Evolutionary conservation across 371 early-diverging fungal genomes (phyloP).

Genomic region (Mortierella sp.): DNA sequence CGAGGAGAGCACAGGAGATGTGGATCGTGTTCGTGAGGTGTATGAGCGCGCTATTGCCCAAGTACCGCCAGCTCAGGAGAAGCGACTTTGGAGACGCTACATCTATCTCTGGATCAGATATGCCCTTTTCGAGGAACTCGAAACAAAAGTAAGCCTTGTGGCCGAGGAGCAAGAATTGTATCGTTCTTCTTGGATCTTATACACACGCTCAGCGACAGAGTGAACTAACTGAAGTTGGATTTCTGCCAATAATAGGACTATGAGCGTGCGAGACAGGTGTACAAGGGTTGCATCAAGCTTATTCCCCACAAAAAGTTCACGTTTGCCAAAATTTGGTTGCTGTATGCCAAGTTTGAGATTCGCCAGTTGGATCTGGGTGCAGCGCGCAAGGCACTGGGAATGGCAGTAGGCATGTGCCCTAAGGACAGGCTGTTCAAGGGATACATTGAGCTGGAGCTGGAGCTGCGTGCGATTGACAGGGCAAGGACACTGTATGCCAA

Average conservation of each 20-base stretch:
- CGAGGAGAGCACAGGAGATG: conserved; percentile 87
- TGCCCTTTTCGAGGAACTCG: conserved; percentile 94
- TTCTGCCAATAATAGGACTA: conserved; percentile 66
- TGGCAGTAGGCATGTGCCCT: conserved; percentile 85
- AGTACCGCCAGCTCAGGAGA: conserved; percentile 89
- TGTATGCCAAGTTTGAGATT: conserved; percentile 93
- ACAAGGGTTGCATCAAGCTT: conserved; percentile 83
- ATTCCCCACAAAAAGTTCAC: conserved; percentile 96
- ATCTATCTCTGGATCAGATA: conserved; percentile 99
- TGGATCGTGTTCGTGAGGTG: conserved; percentile 86
- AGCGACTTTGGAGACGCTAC: conserved; percentile 96
- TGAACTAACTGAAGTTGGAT: neutral
- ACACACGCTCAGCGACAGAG: neutral
- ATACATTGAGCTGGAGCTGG: conserved; percentile 96
- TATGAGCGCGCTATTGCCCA: conserved; percentile 97
- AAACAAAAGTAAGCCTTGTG: conserved; percentile 67
- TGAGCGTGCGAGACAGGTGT: conserved; percentile 90
- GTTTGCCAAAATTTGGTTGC: conserved; percentile 97
- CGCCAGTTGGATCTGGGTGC: conserved; percentile 79
- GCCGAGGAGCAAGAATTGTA: neutral
- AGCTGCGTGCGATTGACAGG: conserved; percentile 94
- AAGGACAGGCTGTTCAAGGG: conserved; percentile 92
- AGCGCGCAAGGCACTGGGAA: conserved; percentile 91
- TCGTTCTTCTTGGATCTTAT: neutral
- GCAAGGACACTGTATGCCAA: conserved; percentile 91